Conservation (phyloP, 352 stramenopile genomes). For the Peronospora farinosa region DNA sequence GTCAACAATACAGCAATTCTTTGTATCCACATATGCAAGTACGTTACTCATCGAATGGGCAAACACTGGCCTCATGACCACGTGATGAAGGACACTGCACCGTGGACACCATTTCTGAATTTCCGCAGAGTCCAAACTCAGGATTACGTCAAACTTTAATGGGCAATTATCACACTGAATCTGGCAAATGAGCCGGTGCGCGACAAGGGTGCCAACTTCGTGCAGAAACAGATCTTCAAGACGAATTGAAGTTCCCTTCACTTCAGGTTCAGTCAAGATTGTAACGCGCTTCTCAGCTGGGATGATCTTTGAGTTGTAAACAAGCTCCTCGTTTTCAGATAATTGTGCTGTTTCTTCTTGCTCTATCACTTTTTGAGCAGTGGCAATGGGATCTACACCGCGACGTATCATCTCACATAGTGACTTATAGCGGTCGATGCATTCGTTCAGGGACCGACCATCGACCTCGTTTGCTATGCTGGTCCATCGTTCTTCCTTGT, state of each 20-base stretch:
- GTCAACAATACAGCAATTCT: slow-evolving; percentile 68
- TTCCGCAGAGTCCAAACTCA: slow-evolving; percentile 37
- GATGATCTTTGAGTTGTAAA: slow-evolving; percentile 45
- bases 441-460: slow-evolving; percentile 68
- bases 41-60: slow-evolving; percentile 59
- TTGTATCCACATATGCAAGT: slow-evolving; percentile 60
- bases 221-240: slow-evolving; percentile 73
- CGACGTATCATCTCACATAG: slow-evolving; percentile 46
- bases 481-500: slow-evolving; percentile 63
- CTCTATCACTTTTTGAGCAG: slow-evolving; percentile 10
- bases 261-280: slow-evolving; percentile 50
- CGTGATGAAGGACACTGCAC: slow-evolving; percentile 66
- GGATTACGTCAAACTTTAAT: slow-evolving; percentile 54
- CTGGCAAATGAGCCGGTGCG: slow-evolving; percentile 56
- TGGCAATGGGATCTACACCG: slow-evolving; percentile 17
- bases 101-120: slow-evolving; percentile 78
- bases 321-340: slow-evolving; percentile 14
- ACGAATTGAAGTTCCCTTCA: slow-evolving; percentile 45
- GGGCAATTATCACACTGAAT: slow-evolving; percentile 70
- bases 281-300: slow-evolving; percentile 33
- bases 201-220: slow-evolving; percentile 67
- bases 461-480: slow-evolving; percentile 61
- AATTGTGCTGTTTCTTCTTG: slow-evolving; percentile 13
- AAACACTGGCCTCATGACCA: slow-evolving; percentile 61
- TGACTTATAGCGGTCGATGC: slow-evolving; percentile 74